Percentiles rank a stretch among this genome's conserved stretches.
phyloP scores from a whole-genome alignment of 2,329 filamentous ascomycete genomes.

The Pyrenochaeta sp. region DNA sequence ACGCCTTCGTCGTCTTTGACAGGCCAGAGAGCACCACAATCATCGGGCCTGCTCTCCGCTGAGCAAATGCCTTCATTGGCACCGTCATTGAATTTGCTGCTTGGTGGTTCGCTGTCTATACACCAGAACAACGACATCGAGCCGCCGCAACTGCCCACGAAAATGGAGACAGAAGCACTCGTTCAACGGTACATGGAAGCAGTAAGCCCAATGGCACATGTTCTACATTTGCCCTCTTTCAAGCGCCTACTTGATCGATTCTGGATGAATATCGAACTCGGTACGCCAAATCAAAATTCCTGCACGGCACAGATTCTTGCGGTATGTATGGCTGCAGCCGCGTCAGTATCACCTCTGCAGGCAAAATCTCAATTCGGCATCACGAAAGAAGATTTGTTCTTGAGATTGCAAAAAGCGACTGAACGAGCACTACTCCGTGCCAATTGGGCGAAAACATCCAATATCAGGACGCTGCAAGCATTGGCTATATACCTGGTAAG shows the following conservation, averaged over 20 bases:
- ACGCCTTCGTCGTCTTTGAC: conserved; percentile 41
- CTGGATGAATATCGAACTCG: conserved; percentile 47
- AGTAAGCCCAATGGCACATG: conserved; percentile 48
- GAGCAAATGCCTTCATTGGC: conserved; percentile 49
- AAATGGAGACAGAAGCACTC: conserved; percentile 45
- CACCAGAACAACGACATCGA: conserved; percentile 39
- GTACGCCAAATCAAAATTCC: conserved; percentile 45
- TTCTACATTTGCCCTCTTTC: conserved; percentile 47
- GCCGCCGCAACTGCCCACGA: conserved; percentile 41
- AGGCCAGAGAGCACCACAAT: conserved; percentile 46
- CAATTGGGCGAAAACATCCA: conserved; percentile 49
- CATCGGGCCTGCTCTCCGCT: conserved; percentile 43
- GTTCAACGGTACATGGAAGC: conserved; percentile 45
- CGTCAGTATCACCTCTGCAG: conserved; percentile 46
- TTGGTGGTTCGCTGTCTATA: conserved; percentile 40
- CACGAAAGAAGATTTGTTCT: conserved; percentile 46
- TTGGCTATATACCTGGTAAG: conserved; percentile 47
- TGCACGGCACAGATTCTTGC: conserved; percentile 47
- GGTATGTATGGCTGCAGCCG: conserved; percentile 48
- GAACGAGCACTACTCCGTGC: conserved; percentile 45
- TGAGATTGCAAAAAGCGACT: conserved; percentile 46
- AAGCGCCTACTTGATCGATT: conserved; percentile 48
- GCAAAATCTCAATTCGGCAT: conserved; percentile 50
- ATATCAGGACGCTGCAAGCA: conserved; percentile 47
- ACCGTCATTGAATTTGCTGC: conserved; percentile 43